Conservation (phyloP, 257 asterid genomes). For the Asclepias syriaca region DNA sequence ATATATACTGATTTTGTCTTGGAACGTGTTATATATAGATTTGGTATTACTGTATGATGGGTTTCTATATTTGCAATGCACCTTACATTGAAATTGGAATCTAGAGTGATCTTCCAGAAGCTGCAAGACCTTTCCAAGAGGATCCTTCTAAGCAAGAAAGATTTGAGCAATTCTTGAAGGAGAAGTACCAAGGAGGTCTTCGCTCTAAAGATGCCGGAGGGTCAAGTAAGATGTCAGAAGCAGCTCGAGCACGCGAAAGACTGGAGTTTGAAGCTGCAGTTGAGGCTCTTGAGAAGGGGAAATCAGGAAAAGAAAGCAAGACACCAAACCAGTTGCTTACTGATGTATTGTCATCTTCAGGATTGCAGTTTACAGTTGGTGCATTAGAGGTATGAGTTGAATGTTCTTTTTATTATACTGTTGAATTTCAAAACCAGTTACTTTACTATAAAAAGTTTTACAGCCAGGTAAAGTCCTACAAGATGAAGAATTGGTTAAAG, state of each 20-base stretch:
- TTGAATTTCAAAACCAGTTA: conserved; percentile 10
- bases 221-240: conserved; percentile 84
- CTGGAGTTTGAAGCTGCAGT: conserved; percentile 91
- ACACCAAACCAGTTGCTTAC: conserved; percentile 46
- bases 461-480: conserved; percentile 45
- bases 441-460: conserved; percentile 17
- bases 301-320: conserved; percentile 38
- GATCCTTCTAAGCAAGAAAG: conserved; percentile 86
- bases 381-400: conserved; percentile 53
- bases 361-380: conserved; percentile 70
- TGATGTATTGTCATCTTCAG: conserved; percentile 42
- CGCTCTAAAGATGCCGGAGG: conserved; percentile 83
- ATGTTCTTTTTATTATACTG: conserved; percentile 2
- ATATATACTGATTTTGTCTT: conserved; percentile 4
- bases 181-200: conserved; percentile 90
- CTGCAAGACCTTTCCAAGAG: conserved; percentile 53
- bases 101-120: conserved; percentile 56
- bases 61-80: background rate
- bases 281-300: conserved; percentile 51
- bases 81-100: conserved; percentile 2
- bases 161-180: conserved; percentile 94
- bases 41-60: background rate
- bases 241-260: conserved; percentile 97
- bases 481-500: conserved; percentile 41
- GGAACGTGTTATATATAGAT: conserved; percentile 2